Conservation (phyloP, 2,329 filamentous ascomycete species). For the Macrophomina tecta region DNA sequence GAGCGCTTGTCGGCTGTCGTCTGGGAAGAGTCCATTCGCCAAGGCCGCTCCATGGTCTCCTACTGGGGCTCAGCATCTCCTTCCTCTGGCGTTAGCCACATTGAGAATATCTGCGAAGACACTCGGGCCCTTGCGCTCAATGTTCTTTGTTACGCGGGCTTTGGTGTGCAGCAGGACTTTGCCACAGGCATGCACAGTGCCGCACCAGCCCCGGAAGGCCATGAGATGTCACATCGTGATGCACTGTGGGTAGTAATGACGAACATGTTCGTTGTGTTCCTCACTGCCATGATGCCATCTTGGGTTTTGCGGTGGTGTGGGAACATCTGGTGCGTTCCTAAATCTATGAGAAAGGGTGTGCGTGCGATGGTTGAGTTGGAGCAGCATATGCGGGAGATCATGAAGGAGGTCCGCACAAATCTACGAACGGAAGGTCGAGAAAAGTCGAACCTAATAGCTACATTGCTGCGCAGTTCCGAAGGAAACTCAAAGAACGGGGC, state of each 20-base stretch:
- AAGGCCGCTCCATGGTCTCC: constrained; percentile 2
- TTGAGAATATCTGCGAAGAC: constrained; percentile 38
- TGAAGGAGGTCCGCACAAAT: no score
- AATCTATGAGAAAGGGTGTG: not conserved
- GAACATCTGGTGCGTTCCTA: no score
- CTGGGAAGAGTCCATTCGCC: constrained; percentile 1
- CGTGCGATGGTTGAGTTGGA: not conserved
- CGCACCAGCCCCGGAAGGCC: constrained; percentile 31
- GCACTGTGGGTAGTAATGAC: constrained; percentile 37
- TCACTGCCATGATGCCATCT: constrained; percentile 27
- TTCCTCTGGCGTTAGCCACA: not conserved
- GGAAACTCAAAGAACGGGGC: not conserved
- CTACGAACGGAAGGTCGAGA: not conserved
- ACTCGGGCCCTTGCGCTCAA: constrained; percentile 45
- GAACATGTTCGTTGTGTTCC: constrained; percentile 33
- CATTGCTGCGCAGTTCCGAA: not conserved
- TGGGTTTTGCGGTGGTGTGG: not conserved
- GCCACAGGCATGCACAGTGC: constrained; percentile 18
- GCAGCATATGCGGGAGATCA: not conserved
- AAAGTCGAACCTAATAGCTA: not conserved
- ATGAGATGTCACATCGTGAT: constrained; percentile 33
- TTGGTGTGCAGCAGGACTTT: constrained; percentile 38
- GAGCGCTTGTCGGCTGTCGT: constrained; percentile 50
- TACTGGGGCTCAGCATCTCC: not conserved
- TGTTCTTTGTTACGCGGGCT: constrained; percentile 45